Evolutionary conservation across 306 rosid genomes (phyloP).

Genomic region (Cucurbita pepo): DNA sequence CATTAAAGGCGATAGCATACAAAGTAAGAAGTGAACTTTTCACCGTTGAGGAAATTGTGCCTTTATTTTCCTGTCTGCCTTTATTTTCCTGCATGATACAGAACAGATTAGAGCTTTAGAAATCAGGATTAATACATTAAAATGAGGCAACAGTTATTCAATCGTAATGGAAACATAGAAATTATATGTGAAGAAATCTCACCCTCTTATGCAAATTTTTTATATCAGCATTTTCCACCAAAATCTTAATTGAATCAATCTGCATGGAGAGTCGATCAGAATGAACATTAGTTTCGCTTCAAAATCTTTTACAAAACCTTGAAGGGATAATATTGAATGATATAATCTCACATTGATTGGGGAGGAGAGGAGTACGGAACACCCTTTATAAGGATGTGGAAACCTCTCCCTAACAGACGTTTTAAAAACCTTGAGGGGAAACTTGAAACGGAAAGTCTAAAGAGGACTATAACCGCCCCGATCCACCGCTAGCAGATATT

Average conservation of each 20-base stretch:
- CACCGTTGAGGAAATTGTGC: constrained; percentile 5
- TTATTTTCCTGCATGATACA: background rate
- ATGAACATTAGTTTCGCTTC: background rate
- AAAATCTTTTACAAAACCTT: background rate
- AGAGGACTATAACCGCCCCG: no score
- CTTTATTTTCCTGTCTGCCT: constrained; percentile 1
- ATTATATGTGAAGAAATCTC: background rate
- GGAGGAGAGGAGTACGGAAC: no score
- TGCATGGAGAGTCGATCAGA: background rate
- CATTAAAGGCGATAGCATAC: background rate
- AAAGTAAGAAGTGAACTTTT: background rate
- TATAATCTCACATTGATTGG: background rate
- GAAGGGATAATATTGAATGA: background rate
- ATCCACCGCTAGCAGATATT: no score
- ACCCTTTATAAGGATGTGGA: no score
- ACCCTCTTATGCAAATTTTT: background rate
- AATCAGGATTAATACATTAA: background rate
- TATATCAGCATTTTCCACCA: background rate
- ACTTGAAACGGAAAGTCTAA: no score
- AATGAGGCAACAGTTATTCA: no score
- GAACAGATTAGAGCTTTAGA: background rate
- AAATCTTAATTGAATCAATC: background rate
- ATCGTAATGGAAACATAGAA: no score
- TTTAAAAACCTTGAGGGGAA: no score
- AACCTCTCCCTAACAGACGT: no score